Percentiles rank a stretch among this genome's conserved stretches.
Evolutionary conservation across 163 green algal species (phyloP).

Genomic region (Prototheca wickerhamii): DNA sequence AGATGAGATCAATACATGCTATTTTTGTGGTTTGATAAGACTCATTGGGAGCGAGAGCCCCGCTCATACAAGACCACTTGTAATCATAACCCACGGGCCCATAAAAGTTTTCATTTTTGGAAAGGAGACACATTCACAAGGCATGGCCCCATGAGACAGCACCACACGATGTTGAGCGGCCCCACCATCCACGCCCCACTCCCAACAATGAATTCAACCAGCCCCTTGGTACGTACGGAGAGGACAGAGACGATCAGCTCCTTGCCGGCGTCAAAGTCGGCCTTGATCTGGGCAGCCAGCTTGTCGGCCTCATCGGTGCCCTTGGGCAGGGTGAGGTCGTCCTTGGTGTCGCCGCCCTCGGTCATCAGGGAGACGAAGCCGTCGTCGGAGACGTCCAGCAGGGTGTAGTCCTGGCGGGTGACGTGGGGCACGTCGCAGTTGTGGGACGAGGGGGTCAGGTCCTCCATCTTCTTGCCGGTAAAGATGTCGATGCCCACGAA

Average conservation of each 20-base stretch:
- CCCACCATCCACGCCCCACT: not conserved
- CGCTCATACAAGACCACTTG: too few species aligned
- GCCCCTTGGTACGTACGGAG: slow-evolving; percentile 42
- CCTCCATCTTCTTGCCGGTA: slow-evolving; percentile 98
- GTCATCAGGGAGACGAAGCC: slow-evolving; percentile 87
- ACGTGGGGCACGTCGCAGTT: slow-evolving; percentile 87
- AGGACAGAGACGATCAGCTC: slow-evolving; percentile 94
- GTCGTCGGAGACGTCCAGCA: slow-evolving; percentile 96
- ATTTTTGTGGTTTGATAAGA: not conserved
- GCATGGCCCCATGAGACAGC: too few species aligned
- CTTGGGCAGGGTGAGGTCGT: slow-evolving; percentile 90
- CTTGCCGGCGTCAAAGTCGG: slow-evolving; percentile 77
- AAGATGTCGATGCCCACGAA: slow-evolving; percentile 98
- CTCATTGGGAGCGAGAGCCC: not conserved
- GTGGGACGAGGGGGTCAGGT: slow-evolving; percentile 95
- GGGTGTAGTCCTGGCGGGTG: slow-evolving; percentile 82
- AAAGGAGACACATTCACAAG: not conserved
- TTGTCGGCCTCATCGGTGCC: slow-evolving; percentile 84
- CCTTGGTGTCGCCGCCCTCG: slow-evolving; percentile 81
- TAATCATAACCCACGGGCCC: too few species aligned
- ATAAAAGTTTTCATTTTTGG: too few species aligned
- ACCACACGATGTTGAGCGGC: too few species aligned
- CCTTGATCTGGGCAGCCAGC: slow-evolving; percentile 77
- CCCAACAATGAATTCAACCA: not conserved
- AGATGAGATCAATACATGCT: not conserved